Conservation (phyloP, 2,329 filamentous ascomycete genomes). For the Pseudogymnoascus verrucosus region DNA sequence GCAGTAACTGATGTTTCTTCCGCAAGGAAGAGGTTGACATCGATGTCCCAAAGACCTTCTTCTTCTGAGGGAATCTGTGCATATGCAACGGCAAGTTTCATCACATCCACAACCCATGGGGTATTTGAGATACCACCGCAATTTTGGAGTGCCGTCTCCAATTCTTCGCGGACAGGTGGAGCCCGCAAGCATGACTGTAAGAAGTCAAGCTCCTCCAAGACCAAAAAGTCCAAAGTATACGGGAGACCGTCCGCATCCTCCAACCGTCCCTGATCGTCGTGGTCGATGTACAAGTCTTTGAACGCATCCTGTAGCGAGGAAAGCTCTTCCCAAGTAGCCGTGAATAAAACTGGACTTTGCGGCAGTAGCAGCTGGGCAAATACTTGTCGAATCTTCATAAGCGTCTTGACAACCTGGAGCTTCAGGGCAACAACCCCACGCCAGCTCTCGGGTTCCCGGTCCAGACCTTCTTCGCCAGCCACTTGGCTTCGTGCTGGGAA, state of each 20-base stretch:
- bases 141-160: constrained; percentile 67
- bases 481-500: constrained; percentile 54
- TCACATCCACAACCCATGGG: constrained; percentile 78
- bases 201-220: constrained; percentile 91
- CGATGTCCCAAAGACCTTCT: constrained; percentile 91
- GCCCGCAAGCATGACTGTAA: constrained; percentile 86
- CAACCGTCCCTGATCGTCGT: constrained; percentile 76
- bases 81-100: constrained; percentile 78
- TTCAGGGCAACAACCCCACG: constrained; percentile 80
- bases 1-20: constrained; percentile 92
- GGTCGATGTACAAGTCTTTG: constrained; percentile 74
- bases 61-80: constrained; percentile 88
- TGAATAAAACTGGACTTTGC: constrained; percentile 76
- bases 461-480: constrained; percentile 43
- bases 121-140: constrained; percentile 53
- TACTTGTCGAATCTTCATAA: constrained; percentile 79
- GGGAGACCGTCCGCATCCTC: constrained; percentile 89
- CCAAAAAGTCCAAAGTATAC: constrained; percentile 87
- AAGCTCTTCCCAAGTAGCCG: constrained; percentile 83
- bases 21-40: constrained; percentile 89
- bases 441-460: constrained; percentile 58
- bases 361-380: constrained; percentile 76
- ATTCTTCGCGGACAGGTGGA: constrained; percentile 77
- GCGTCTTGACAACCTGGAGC: constrained; percentile 85
- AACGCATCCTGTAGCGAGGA: constrained; percentile 64